Conservation (phyloP, 1,284 basidiomycete species). For the Apiotrichum domesticum region DNA sequence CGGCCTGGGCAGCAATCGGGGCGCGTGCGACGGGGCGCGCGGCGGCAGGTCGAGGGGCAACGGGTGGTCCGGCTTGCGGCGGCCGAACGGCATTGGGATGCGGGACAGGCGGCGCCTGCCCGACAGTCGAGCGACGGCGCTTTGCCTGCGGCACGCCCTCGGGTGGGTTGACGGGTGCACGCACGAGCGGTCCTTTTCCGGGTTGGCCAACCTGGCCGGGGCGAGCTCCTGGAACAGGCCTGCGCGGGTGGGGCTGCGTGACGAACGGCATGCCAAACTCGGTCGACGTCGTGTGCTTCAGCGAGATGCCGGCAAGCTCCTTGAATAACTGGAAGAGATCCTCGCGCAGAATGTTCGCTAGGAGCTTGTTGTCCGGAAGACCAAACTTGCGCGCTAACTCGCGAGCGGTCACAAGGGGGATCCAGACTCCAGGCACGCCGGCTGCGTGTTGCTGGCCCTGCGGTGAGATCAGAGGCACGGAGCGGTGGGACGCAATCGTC, state of each 20-base stretch:
- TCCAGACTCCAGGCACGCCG: slow-evolving; percentile 39
- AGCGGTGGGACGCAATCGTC: slow-evolving; percentile 21
- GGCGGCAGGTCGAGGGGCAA: too few relatives aligned
- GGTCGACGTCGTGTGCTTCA: slow-evolving; percentile 27
- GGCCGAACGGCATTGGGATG: neutral
- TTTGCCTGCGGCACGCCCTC: slow-evolving; percentile 40
- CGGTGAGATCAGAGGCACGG: slow-evolving; percentile 20
- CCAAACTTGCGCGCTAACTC: slow-evolving; percentile 27
- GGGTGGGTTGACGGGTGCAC: slow-evolving; percentile 29
- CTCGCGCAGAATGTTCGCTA: slow-evolving; percentile 31
- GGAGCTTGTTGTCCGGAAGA: slow-evolving; percentile 16
- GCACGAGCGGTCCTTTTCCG: slow-evolving; percentile 31
- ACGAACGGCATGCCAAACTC: slow-evolving; percentile 32
- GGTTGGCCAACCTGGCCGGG: slow-evolving; percentile 7
- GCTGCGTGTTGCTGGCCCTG: slow-evolving; percentile 24
- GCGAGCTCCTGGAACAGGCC: neutral
- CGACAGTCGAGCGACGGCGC: slow-evolving; percentile 35
- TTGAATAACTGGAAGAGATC: slow-evolving; percentile 39
- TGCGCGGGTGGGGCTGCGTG: slow-evolving; percentile 10
- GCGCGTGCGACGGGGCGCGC: too few relatives aligned
- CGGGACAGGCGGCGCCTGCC: neutral
- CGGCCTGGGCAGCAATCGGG: too few relatives aligned
- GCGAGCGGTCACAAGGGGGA: slow-evolving; percentile 31
- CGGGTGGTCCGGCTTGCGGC: neutral
- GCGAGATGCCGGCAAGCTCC: slow-evolving; percentile 30